Evolutionary conservation across 768 basidiomycete genomes (phyloP), one percentile per base, ranked within the genome.

Genomic region (Tephrocybe sp.): DNA sequence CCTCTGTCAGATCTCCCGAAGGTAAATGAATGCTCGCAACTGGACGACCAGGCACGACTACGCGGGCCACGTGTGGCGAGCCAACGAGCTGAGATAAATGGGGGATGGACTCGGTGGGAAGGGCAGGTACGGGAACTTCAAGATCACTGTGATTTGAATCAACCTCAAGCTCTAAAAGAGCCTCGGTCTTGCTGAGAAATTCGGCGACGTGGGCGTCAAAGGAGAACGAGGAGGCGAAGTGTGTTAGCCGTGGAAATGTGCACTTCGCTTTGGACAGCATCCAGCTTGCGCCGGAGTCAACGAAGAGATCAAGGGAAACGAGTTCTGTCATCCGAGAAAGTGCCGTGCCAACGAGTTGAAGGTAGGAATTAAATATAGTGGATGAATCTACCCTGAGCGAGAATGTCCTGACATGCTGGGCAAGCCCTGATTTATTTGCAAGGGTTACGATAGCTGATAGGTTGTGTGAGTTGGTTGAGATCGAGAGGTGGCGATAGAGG

Each of bases 1-100:
- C 79, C 57, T 82, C 80, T 20, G 78, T 72, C 55, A 88, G 68
- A 65, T 81, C 79, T 25, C 81, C 75, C n/a, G 74, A 79, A 51
- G 75, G 77, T 49, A 90, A 75, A 63, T 83, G 79, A 43, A 90
- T 74, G 60, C 75, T 76, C 54, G 79, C 69, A 33, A 90, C 74
- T 9, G 88, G 86, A 18, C 88, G 80, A 14, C 83, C 81, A 38
- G 85, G 85, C 3, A 86, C 75, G 58, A 90, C 68, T 21, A 70
- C 65, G 45, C 72, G 68, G 20, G 87, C 84, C 18, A 75, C 75
- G 44, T 75, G 68, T 26, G 79, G 70, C 17, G 87, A 81, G 18
- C 86, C 88, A 45, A 78, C 76, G 64, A 89, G 84, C 37, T 83
- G 79, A 44, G 69, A 66, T 50, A 90, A 71, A 45, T 56, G 69